Base-by-base conservation (phyloP, 2,329 filamentous ascomycete species). In the Penicillium thymicola region DNA sequence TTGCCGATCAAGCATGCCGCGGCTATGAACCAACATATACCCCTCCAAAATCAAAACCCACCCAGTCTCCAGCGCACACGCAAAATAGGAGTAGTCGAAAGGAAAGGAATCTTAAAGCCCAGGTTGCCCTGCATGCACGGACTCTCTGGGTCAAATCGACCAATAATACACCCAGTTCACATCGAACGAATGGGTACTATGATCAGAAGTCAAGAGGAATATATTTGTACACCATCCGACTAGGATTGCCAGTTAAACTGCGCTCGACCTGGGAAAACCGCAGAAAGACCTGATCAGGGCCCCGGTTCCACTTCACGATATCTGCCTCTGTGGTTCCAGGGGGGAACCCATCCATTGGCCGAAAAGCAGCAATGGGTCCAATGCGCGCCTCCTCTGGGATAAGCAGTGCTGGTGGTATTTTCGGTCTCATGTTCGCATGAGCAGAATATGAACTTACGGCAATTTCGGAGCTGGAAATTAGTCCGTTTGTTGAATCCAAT, bases 301-400 rank as follows among this genome's bases (percentile, higher is more conserved):
- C 53, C 14, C 44, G 55, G 13, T 58, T 66, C 61, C 62, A 70
- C 18, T 52, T 61, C 0, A 30, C 59, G 14, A 72, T 53, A 11
- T 68, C 66, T 30, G 60, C 40, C 40, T 59, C 47, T 1, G 34
- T 62, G 10, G 51, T 60, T 13, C 46, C 65, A 30, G 46, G 46
- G 13, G 67, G 65, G 28, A 60, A 41, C 0, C 62, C 58, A 18
- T 65, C 61, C 11, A 51, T 46, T 37, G 65, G 58, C 14, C 62
- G 58, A 51, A 73, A 70, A 2, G 69, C 43, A 27, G 55, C 51
- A 30, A 69, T 57, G 2, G 66, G 66, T 14, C 59, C 54, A 23
- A 72, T 62, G 1, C 71, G 70, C 16, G 64, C 66, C 34, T 62
- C 64, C 54, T 67, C 61, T 2, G 67, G 65, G 16, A 69, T 64